These are phyloP conservation scores for Chaetomidium leptoderma DNA, from an alignment of 495 filamentous ascomycete species.

Conservation along the genomic window DNA sequence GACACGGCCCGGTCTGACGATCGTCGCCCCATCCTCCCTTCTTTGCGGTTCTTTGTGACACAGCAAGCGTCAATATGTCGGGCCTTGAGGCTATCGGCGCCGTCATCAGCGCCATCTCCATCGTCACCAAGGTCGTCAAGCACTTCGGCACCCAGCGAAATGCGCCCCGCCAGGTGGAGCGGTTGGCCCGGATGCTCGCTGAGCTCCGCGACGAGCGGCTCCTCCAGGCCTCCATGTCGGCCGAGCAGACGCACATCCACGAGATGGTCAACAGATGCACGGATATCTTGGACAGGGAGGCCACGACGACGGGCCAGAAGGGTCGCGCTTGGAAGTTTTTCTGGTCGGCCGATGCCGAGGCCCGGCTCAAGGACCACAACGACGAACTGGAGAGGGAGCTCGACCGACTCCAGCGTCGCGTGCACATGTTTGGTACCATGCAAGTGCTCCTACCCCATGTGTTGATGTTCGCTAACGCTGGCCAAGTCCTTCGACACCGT, in stretches of 20 bases:
- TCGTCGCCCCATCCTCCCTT: background rate
- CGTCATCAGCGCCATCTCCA: background rate
- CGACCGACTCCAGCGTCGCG: background rate
- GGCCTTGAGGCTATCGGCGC: background rate
- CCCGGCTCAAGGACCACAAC: background rate
- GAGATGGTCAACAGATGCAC: slow-evolving; percentile 1
- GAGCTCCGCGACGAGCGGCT: slow-evolving; percentile 1
- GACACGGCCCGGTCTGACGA: background rate
- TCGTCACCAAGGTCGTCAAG: slow-evolving; percentile 1
- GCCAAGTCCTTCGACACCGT: background rate
- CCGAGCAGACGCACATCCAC: background rate
- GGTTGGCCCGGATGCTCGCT: background rate
- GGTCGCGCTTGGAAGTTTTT: slow-evolving; percentile 1
- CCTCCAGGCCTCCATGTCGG: background rate
- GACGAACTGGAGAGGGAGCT: background rate
- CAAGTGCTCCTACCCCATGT: background rate
- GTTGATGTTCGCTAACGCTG: background rate
- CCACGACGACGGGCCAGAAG: background rate
- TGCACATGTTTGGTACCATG: background rate
- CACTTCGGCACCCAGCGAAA: background rate
- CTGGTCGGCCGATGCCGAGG: background rate
- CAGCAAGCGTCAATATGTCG: background rate
- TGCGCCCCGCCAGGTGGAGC: slow-evolving; percentile 4
- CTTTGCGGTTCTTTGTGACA: no score
- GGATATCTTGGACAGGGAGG: background rate